Evolutionary conservation across 169 alveolate genomes (phyloP).

Genomic region (Plasmodium chabaudi): DNA sequence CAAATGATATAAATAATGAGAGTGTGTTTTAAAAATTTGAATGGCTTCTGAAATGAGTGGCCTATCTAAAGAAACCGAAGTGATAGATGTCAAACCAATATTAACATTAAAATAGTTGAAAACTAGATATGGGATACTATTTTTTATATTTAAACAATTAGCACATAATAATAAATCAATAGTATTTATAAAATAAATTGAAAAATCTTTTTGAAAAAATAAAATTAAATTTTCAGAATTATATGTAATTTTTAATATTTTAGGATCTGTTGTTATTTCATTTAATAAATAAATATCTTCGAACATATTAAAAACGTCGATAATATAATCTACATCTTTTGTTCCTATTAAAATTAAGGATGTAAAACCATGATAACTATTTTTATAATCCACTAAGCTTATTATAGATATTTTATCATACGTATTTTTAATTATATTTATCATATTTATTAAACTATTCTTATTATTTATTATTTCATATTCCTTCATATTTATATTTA

Average conservation of each 20-base stretch:
- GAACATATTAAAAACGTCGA: conserved; percentile 93
- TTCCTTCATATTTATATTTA: conserved; percentile 23
- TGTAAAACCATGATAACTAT: conserved; percentile 91
- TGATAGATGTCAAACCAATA: conserved; percentile 88
- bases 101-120: conserved; percentile 87
- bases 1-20: conserved; percentile 92
- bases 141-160: conserved; percentile 85
- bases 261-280: conserved; percentile 93
- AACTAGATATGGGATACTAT: conserved; percentile 88
- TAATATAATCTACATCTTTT: conserved; percentile 90
- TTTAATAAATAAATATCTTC: conserved; percentile 86
- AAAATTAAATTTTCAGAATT: conserved; percentile 93
- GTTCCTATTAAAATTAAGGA: conserved; percentile 95
- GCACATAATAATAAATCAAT: conserved; percentile 96
- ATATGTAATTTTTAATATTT: conserved; percentile 95
- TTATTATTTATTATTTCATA: conserved; percentile 50
- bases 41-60: conserved; percentile 91
- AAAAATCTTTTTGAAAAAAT: conserved; percentile 97
- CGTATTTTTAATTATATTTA: conserved; percentile 49
- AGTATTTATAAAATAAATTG: conserved; percentile 95
- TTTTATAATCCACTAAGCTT: conserved; percentile 77
- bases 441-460: conserved; percentile 47
- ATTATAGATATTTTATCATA: conserved; percentile 72
- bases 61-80: conserved; percentile 92
- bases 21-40: conserved; percentile 90